These are phyloP conservation scores for Shiraia bambusicola DNA, from an alignment of 2,329 filamentous ascomycete species.

Conservation along the genomic window DNA sequence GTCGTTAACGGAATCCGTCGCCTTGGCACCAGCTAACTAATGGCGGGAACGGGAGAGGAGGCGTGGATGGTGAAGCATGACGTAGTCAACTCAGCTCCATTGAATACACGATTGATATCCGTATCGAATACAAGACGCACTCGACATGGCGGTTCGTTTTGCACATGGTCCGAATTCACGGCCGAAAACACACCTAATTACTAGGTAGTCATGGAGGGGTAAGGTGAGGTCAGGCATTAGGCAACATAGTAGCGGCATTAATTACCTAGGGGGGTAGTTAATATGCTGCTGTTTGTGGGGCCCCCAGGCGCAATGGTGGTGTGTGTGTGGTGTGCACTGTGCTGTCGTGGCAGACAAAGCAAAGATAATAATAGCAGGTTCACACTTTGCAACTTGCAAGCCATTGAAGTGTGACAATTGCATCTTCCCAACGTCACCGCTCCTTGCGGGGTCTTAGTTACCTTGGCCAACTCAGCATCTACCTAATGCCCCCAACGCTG, in stretches of 20 bases:
- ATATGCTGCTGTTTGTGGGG: no score
- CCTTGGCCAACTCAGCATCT: conserved; percentile 24
- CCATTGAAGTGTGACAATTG: conserved; percentile 11
- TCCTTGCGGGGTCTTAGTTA: conserved; percentile 23
- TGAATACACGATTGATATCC: conserved; percentile 7
- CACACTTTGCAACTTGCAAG: conserved; percentile 8
- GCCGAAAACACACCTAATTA: conserved; percentile 31
- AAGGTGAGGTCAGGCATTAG: conserved; percentile 3
- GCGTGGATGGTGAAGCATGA: conserved; percentile 24
- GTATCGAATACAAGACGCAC: neutral
- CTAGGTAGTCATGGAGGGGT: neutral
- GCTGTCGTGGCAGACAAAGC: conserved; percentile 8
- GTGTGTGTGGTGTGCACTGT: no score
- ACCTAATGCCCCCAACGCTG: conserved; percentile 31
- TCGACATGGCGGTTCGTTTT: conserved; percentile 10
- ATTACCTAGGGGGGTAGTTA: no score
- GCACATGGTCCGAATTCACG: conserved; percentile 23
- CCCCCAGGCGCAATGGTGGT: conserved; percentile 2
- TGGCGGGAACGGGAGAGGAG: conserved; percentile 19
- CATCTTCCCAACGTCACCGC: conserved; percentile 34
- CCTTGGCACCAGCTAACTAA: conserved; percentile 29
- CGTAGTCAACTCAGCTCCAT: no score
- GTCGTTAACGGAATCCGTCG: conserved; percentile 16
- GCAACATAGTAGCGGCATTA: conserved; percentile 24
- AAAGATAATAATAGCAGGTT: conserved; percentile 5